Conservation (phyloP, 345 rosid genomes). For the Gossypium longicalyx region DNA sequence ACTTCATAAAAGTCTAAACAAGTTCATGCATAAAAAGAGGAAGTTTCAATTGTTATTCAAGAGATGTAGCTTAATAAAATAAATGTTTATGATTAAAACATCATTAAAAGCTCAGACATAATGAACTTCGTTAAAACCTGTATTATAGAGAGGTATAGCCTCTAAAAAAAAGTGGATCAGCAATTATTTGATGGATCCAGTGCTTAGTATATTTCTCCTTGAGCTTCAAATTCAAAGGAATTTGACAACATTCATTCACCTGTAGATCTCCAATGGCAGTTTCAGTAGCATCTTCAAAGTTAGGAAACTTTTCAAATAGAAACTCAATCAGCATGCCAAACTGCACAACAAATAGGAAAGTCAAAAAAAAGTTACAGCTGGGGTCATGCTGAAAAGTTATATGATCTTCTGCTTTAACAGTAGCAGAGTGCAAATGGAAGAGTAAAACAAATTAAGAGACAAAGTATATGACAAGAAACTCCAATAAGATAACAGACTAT, state of each 20-base stretch:
- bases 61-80: background rate
- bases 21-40: background rate
- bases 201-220: background rate
- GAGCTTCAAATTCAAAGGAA: constrained; percentile 18
- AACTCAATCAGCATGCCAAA: constrained; percentile 96
- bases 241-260: constrained; percentile 38
- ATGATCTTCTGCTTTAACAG: background rate
- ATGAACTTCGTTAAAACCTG: background rate
- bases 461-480: background rate
- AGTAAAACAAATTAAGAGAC: background rate
- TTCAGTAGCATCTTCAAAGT: constrained; percentile 60
- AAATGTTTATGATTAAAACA: background rate
- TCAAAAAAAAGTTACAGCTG: background rate
- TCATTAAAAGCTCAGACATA: background rate
- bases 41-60: background rate
- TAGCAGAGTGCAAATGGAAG: background rate
- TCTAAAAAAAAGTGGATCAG: background rate
- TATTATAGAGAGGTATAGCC: background rate
- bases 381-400: background rate
- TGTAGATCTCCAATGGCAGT: constrained; percentile 88
- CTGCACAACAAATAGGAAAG: constrained; percentile 34
- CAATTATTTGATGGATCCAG: constrained; percentile 37
- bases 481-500: background rate
- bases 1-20: background rate
- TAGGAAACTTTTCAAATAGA: constrained; percentile 77